Evolutionary conservation across 140 eudicot species (phyloP).

Genomic region (Cichorium intybus): DNA sequence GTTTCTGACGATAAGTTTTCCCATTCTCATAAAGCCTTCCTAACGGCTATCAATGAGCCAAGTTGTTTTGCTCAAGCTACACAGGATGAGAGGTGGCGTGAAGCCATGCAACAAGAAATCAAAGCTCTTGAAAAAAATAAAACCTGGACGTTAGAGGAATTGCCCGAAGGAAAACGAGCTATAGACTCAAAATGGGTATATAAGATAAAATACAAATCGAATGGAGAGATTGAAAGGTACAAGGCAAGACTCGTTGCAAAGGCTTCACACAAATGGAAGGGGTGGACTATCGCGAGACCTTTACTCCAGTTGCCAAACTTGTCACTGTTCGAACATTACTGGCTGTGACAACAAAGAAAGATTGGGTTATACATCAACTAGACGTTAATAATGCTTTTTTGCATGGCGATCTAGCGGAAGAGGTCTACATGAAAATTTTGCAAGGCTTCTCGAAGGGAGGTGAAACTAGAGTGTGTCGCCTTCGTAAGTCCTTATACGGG

Average conservation of each 20-base stretch:
- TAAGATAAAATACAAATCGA: slow-evolving; percentile 1
- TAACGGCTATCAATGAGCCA: not conserved
- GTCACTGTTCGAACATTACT: not conserved
- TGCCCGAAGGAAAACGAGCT: not conserved
- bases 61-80: not conserved
- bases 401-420: too few relatives aligned
- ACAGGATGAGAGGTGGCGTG: not conserved
- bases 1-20: not conserved
- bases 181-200: slow-evolving; percentile 7
- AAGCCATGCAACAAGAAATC: slow-evolving; percentile 5
- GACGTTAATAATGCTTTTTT: too few relatives aligned
- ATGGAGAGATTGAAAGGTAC: too few relatives aligned
- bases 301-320: not conserved
- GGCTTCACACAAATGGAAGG: too few relatives aligned
- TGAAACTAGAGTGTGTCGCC: too few relatives aligned
- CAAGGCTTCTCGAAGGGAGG: too few relatives aligned
- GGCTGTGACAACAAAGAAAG: too few relatives aligned
- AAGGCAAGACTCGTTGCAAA: not conserved
- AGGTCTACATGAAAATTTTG: too few relatives aligned
- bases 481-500: too few relatives aligned
- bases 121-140: not conserved
- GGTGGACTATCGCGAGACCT: not conserved
- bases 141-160: not conserved
- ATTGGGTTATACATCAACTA: too few relatives aligned
- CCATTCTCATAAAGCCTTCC: not conserved